Base-by-base conservation (phyloP, 139 green algal species). In the Penium margaritaceum region DNA sequence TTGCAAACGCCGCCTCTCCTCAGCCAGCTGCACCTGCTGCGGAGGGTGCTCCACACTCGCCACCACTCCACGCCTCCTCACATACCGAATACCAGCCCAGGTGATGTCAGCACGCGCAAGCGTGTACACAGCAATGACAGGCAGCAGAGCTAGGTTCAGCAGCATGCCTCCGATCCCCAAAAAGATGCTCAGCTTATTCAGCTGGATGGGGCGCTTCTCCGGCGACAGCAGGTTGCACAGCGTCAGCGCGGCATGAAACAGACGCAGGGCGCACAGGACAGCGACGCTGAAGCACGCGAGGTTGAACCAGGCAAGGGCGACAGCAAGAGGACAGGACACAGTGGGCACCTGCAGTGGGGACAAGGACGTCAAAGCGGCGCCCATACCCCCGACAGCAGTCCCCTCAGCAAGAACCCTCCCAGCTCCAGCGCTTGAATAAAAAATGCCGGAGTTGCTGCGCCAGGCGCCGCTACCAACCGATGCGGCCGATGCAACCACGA, bases 171-270 rank as follows among this genome's bases (percentile, higher is more conserved):
- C 30, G 32, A 71, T 41, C 17, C 63, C 47, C 1, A 71, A 33
- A 15, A 33, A 36, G 1, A 71, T 17, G 27, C 39, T 61, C 24
- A 71, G 29, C 21, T 71, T 71, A 17, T 15, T 47, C 43, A 74
- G 29, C 27, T 24, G 67, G 55, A 74, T 46, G 19, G 30, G 35
- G 12, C 19, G 41, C 36, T 32, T 44, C 30, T 74, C 67, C n/a
- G 67, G 67, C 2, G 67, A 74, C 3, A 74, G 67, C 67, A 57
- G 24, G 4, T 74, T 74, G 67, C 67, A 74, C 29, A 74, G 67
- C 19, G n/a, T 54, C 19, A 55, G 30, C 19, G 70, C 67, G 24
- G 44, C 39, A n/a, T 43, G 37, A 67, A 66, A 67, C 67, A 74
- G 27, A 15, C 43, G 36, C n/a, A 39, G 7, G 37, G 24, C 43